phyloP scores from a whole-genome alignment of 129 eudicot genomes.

The Pulicaria dysenterica region DNA sequence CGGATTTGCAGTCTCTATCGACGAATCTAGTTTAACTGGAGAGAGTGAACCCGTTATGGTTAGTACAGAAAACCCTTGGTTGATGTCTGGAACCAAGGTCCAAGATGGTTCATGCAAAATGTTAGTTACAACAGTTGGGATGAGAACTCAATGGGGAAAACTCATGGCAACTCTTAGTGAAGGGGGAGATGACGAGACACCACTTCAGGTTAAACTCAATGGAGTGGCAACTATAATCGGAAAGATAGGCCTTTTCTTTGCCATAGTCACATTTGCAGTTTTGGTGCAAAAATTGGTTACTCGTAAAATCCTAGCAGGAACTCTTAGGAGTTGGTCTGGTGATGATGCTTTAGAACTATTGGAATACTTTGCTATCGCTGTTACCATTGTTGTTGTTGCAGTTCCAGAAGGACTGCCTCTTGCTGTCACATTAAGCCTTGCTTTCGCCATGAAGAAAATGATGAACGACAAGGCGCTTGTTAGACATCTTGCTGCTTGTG shows the following conservation, averaged over 20 bases:
- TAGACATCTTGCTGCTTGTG: constrained; percentile 91
- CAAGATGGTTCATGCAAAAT: constrained; percentile 98
- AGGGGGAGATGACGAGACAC: constrained; percentile 98
- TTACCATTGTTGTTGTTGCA: constrained; percentile 94
- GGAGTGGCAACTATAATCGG: constrained; percentile 97
- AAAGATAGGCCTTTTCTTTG: constrained; percentile 87
- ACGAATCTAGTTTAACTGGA: constrained; percentile 93
- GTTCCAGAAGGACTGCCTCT: constrained; percentile 98
- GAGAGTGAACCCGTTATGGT: constrained; percentile 94
- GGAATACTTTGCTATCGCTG: constrained; percentile 91
- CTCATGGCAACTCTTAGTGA: constrained; percentile 93
- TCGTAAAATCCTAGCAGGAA: constrained; percentile 56
- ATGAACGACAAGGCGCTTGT: constrained; percentile 97
- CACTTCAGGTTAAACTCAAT: constrained; percentile 82
- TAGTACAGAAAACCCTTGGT: constrained; percentile 70
- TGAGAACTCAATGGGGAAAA: constrained; percentile 99
- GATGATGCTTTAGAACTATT: constrained; percentile 72
- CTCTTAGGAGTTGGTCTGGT: constrained; percentile 62
- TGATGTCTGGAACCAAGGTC: constrained; percentile 93
- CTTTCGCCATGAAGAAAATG: constrained; percentile 95
- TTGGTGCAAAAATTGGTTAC: constrained; percentile 59
- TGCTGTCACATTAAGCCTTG: constrained; percentile 92
- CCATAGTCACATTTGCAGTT: constrained; percentile 86
- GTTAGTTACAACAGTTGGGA: constrained; percentile 89
- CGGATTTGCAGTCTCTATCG: constrained; percentile 84